Evolutionary conservation across 306 rosid genomes (phyloP), one percentile per base, ranked within the genome.

Genomic region (Cucumis hystrix): DNA sequence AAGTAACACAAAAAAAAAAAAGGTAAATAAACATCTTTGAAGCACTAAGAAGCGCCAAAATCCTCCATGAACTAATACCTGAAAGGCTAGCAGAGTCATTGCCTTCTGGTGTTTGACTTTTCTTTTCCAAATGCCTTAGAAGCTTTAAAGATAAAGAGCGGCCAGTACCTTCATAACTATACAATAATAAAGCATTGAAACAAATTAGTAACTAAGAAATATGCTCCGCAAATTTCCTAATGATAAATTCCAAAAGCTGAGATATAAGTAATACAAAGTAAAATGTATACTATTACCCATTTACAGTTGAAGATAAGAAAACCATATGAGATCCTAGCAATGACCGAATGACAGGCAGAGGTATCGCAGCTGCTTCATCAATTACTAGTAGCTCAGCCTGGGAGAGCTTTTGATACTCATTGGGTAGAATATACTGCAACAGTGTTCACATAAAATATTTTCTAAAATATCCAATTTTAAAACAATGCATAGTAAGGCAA

Each of bases 321-420:
- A 91, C 94, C 88, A 91, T 85, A 82, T 90, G 92, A 61, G 93
- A 94, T 30, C 98, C 98, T 54, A 94, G 94, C 54, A 94, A 84
- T 52, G 98, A 87, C 87, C 88, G 89, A 81, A 94, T 92, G 37
- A 84, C 84, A 2, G 98, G 96, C 79, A 94, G 84, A 66, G 98
- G 97, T 84, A 94, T 91, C 61, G 98, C 98, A 74, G 98, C 97
- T 79, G 98, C 98, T 84, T 94, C 98, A 85, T 94, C 98, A 83
- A 94, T 73, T 80, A 94, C 92, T 88, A 94, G 83, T 52, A 94
- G 83, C 72, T 94, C 97, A 84, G 89, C 98, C 88, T 90, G 97
- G 12, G 98, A 87, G 76, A 94, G 98, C 88, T 90, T 94, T 85
- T 83, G 91, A 80, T 89, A 89, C 81, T 94, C 98, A 23, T 94